These are phyloP conservation scores for Ceratocystis smalleyi DNA, from an alignment of 2,329 filamentous ascomycete genomes.

Conservation along the genomic window DNA sequence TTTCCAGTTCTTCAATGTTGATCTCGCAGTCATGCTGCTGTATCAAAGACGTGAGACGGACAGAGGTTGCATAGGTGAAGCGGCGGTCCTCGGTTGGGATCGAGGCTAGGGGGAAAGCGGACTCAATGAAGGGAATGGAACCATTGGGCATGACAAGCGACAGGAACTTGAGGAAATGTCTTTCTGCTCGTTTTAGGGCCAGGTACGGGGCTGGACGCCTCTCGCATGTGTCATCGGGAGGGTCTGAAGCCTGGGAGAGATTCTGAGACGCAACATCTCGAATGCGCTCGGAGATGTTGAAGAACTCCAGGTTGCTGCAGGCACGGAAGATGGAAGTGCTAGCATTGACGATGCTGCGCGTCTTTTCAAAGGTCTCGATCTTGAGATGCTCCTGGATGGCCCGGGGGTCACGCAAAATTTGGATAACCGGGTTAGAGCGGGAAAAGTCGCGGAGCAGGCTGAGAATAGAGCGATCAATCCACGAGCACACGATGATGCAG, in stretches of 20 bases:
- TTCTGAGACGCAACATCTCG: conserved; percentile 20
- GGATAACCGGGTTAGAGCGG: conserved; percentile 52
- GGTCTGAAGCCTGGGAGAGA: conserved; percentile 12
- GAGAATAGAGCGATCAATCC: conserved; percentile 50
- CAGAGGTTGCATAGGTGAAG: conserved; percentile 52
- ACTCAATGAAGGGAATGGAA: conserved; percentile 43
- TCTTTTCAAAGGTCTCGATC: conserved; percentile 38
- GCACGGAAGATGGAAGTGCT: conserved; percentile 44
- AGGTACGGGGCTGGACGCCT: conserved; percentile 42
- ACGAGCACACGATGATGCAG: conserved; percentile 57
- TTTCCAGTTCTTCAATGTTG: conserved; percentile 49
- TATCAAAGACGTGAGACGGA: conserved; percentile 43
- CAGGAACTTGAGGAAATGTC: conserved; percentile 54
- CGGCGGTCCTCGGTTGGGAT: conserved; percentile 43
- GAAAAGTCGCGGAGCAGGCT: conserved; percentile 45
- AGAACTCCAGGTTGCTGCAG: conserved; percentile 63
- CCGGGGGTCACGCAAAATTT: conserved; percentile 48
- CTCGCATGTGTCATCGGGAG: conserved; percentile 20
- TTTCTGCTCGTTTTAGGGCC: conserved; percentile 51
- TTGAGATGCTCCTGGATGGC: conserved; percentile 49
- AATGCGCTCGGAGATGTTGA: conserved; percentile 49
- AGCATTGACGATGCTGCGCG: conserved; percentile 42
- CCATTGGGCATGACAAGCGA: conserved; percentile 41
- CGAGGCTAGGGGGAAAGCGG: conserved; percentile 48
- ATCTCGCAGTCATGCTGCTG: conserved; percentile 27